Percentiles rank a stretch among this genome's conserved stretches.
phyloP scores from a whole-genome alignment of 2,329 filamentous ascomycete genomes.

The Berkeleyomyces basicola region DNA sequence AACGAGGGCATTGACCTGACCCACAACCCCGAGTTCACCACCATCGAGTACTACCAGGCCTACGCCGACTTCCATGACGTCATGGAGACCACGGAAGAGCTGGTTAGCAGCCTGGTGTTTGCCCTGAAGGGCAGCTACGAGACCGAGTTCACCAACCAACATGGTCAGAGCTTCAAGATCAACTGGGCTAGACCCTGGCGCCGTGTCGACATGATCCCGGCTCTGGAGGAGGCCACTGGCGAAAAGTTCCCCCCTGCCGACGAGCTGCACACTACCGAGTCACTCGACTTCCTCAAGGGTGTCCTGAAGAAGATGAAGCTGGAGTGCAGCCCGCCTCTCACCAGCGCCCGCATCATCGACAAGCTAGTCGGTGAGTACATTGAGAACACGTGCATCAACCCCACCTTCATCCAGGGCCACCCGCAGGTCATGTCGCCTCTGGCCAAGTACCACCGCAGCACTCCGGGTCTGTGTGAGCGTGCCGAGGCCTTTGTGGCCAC shows the following conservation, averaged over 20 bases:
- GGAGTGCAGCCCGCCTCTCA: conserved; percentile 77
- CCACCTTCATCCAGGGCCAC: conserved; percentile 81
- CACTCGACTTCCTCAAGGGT: conserved; percentile 69
- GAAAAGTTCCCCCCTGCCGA: conserved; percentile 88
- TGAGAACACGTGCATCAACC: conserved; percentile 84
- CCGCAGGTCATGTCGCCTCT: conserved; percentile 46
- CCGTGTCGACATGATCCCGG: conserved; percentile 80
- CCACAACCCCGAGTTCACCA: conserved; percentile 93
- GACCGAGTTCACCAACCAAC: conserved; percentile 74
- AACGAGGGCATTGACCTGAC: conserved; percentile 64
- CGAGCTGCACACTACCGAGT: conserved; percentile 77
- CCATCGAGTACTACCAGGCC: conserved; percentile 92
- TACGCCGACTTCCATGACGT: conserved; percentile 85
- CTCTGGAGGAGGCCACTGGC: conserved; percentile 72
- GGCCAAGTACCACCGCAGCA: conserved; percentile 75
- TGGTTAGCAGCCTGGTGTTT: conserved; percentile 81
- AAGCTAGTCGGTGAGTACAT: conserved; percentile 89
- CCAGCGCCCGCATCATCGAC: conserved; percentile 91
- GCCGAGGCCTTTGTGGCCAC: conserved; percentile 80
- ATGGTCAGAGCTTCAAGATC: conserved; percentile 72
- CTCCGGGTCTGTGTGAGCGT: conserved; percentile 74
- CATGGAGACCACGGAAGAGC: conserved; percentile 81
- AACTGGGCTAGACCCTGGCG: conserved; percentile 96
- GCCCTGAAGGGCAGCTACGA: conserved; percentile 69
- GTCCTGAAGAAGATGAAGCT: conserved; percentile 81